A percentile compares a stretch with the other conserved stretches of the same genome.
Evolutionary conservation across 108 stramenopile species (phyloP).

Genomic region (Fragilariopsis cylindrus): DNA sequence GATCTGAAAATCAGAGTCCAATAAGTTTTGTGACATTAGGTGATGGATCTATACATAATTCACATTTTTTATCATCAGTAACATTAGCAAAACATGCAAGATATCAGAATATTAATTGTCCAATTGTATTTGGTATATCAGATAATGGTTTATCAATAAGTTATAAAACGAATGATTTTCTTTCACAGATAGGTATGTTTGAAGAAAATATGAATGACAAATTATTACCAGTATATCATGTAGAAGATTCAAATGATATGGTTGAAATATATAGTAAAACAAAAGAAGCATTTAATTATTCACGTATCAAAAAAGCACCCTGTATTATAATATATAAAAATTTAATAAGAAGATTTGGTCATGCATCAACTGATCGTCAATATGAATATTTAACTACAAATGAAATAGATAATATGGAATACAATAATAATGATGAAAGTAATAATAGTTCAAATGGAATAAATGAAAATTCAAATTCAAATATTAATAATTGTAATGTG

Average conservation of each 20-base stretch:
- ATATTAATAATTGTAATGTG: slow-evolving; percentile 49
- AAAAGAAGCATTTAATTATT: slow-evolving; percentile 51
- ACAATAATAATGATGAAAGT: background rate
- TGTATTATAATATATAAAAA: slow-evolving; percentile 62
- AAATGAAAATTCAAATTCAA: slow-evolving; percentile 10
- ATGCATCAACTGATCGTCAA: slow-evolving; percentile 88
- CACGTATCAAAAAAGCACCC: slow-evolving; percentile 60
- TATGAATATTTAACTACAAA: slow-evolving; percentile 53
- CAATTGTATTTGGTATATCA: slow-evolving; percentile 77
- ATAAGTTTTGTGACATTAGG: slow-evolving; percentile 80
- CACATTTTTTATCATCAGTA: slow-evolving; percentile 73
- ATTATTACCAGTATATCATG: slow-evolving; percentile 59
- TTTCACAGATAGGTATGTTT: slow-evolving; percentile 37
- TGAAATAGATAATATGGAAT: slow-evolving; percentile 11
- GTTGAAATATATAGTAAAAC: slow-evolving; percentile 73
- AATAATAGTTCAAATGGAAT: slow-evolving; percentile 40
- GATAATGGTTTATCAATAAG: slow-evolving; percentile 83
- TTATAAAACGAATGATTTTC: slow-evolving; percentile 61
- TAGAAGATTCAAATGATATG: slow-evolving; percentile 64
- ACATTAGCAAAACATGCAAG: slow-evolving; percentile 77
- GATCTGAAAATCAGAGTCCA: slow-evolving; percentile 25
- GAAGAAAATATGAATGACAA: slow-evolving; percentile 24
- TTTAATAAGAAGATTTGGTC: slow-evolving; percentile 79
- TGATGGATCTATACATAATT: slow-evolving; percentile 86
- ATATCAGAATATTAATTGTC: slow-evolving; percentile 67